Evolutionary conservation across 352 stramenopile genomes (phyloP).

Genomic region (Phytophthora cryptogea): DNA sequence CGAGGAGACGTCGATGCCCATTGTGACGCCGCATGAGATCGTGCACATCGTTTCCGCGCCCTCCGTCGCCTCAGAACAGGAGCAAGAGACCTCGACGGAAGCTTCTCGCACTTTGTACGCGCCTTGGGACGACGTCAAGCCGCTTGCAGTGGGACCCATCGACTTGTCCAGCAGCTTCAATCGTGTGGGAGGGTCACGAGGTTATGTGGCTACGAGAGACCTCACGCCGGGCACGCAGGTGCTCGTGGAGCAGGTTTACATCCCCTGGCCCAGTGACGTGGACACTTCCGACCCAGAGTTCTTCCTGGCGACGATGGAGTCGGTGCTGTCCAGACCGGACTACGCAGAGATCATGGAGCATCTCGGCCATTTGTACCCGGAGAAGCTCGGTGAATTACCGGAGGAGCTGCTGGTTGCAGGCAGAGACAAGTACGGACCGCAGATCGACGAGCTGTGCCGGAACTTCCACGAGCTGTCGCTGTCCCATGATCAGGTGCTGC

Average conservation of each 20-base stretch:
- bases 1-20: conserved; percentile 28
- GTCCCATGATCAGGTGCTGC: conserved; percentile 74
- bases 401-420: conserved; percentile 55
- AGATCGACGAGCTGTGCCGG: conserved; percentile 54
- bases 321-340: conserved; percentile 75
- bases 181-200: conserved; percentile 79
- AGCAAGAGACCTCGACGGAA: conserved; percentile 2
- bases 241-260: conserved; percentile 89
- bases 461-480: conserved; percentile 58
- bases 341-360: conserved; percentile 73
- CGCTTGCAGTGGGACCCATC: conserved; percentile 85
- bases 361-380: conserved; percentile 87
- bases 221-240: conserved; percentile 89
- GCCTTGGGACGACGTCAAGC: conserved; percentile 79
- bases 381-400: conserved; percentile 75
- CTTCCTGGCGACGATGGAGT: conserved; percentile 89
- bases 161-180: conserved; percentile 58
- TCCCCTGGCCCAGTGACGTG: conserved; percentile 90
- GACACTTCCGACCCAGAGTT: conserved; percentile 78
- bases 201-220: conserved; percentile 84
- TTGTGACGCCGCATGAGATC: conserved; percentile 29
- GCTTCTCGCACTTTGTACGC: conserved; percentile 50
- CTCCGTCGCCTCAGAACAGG: conserved; percentile 11
- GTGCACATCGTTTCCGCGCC: conserved; percentile 22
- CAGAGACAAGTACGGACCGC: conserved; percentile 57